Evolutionary conservation across 2,329 filamentous ascomycete species (phyloP).

Genomic region (Cercospora sp.): DNA sequence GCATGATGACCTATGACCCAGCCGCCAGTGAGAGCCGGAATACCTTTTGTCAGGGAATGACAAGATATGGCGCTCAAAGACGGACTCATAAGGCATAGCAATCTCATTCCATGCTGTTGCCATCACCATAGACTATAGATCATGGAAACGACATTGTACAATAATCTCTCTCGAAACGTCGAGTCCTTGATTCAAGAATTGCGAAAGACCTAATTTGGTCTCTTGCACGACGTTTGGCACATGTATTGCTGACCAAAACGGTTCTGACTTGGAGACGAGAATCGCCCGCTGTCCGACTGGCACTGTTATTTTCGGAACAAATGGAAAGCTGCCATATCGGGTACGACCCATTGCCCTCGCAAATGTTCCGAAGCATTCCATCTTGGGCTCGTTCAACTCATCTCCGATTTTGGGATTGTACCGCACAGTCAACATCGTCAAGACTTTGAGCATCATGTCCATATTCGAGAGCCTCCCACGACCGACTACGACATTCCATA

Average conservation of each 20-base stretch:
- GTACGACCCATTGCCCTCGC: background rate
- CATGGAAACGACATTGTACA: background rate
- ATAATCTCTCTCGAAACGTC: no score
- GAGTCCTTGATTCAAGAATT: no score
- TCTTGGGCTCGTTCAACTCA: background rate
- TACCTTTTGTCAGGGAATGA: background rate
- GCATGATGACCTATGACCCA: background rate
- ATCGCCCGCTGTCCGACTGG: background rate
- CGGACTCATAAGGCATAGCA: no score
- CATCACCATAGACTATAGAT: background rate
- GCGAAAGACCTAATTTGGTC: no score
- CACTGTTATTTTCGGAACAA: background rate
- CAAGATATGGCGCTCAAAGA: background rate
- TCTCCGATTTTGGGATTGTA: background rate
- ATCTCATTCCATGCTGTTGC: no score
- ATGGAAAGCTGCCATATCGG: background rate
- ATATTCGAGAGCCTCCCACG: slow-evolving; percentile 19
- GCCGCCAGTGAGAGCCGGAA: background rate
- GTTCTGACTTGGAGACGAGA: background rate
- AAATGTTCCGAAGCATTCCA: background rate
- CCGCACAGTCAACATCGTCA: background rate
- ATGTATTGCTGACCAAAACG: no score
- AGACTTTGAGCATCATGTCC: background rate
- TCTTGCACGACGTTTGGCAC: no score
- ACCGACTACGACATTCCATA: slow-evolving; percentile 30